Base-by-base conservation (phyloP, 306 rosid species). In the Gynostemma pentaphyllum region DNA sequence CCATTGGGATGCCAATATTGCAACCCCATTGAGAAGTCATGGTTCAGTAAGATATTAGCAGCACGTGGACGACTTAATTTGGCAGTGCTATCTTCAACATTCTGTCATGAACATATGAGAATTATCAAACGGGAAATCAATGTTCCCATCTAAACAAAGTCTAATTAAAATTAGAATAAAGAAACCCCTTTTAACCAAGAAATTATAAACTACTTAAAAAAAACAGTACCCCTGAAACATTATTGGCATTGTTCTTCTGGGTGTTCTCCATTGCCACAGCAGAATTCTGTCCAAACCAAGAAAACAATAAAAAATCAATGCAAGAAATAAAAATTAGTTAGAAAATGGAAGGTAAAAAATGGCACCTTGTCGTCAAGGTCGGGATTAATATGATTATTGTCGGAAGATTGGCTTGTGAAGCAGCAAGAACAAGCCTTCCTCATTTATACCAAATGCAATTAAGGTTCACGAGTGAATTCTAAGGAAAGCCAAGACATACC, bases 11-110 rank as follows among this genome's bases (percentile, higher is more conserved):
- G 87, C 99, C 97, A 94, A 53, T 78, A 80, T 36, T 78, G 81
- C 77, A 94, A 63, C 75, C 89, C 95, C 41, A 64, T 70, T 51
- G 90, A 78, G 83, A 94, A 94, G 75, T 94, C 91, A 52, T 85
- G 90, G 70, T 94, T 94, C 60, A 64, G 65, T 60, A 89, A 36
- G 74, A 94, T 74, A 76, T 94, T 88, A 50, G 76, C 51, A 68
- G 77, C 73, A 46, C 19, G 66, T 71, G 70, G 65, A 32, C 67
- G 52, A 62, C 71, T 81, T 65, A 67, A 28, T 73, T 62, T 51
- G 55, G 71, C 50, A 44, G 42, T 55, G 50, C 34, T 76, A 74
- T 68, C 77, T 11, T 65, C 75, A 53, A 68, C 71, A 62, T 27
- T 74, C 94, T 87, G 82, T 71, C 73, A 60, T 59, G 41, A n/a